These are phyloP conservation scores for Sarcocystis neurona DNA, from an alignment of 169 alveolate genomes.

Conservation along the genomic window DNA sequence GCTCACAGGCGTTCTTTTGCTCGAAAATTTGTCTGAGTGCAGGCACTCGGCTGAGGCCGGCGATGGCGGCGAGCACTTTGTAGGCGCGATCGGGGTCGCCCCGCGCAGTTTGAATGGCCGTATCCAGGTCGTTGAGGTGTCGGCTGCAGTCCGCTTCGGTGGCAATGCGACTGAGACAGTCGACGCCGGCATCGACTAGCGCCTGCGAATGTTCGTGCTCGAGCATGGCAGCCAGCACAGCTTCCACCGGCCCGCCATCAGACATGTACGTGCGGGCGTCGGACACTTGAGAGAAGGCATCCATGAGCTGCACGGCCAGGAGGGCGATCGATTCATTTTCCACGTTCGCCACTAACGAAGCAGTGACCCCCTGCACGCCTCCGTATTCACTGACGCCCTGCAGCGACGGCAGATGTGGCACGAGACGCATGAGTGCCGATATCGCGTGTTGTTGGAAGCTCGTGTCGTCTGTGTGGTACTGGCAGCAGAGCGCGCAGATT, in stretches of 20 bases:
- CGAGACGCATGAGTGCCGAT: constrained; percentile 81
- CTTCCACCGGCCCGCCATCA: constrained; percentile 80
- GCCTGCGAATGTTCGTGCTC: constrained; percentile 84
- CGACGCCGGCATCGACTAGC: constrained; percentile 81
- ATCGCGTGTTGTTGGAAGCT: constrained; percentile 82
- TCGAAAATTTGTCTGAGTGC: constrained; percentile 71
- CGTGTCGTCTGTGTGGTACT: constrained; percentile 83
- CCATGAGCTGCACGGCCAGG: constrained; percentile 82
- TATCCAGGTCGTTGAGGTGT: constrained; percentile 76
- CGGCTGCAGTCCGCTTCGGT: constrained; percentile 86
- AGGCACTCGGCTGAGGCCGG: constrained; percentile 84
- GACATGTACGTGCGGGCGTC: constrained; percentile 80
- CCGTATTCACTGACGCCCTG: constrained; percentile 87
- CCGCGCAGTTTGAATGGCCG: constrained; percentile 74
- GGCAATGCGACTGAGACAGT: constrained; percentile 83
- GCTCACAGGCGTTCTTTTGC: constrained; percentile 57
- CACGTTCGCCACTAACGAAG: constrained; percentile 78
- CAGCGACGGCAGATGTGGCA: constrained; percentile 79
- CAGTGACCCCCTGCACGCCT: constrained; percentile 86
- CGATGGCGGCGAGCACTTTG: constrained; percentile 85
- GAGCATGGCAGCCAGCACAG: constrained; percentile 85
- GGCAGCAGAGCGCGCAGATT: constrained; percentile 87
- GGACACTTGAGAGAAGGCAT: constrained; percentile 74
- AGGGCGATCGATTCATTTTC: constrained; percentile 76
- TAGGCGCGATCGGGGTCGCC: constrained; percentile 84